Evolutionary conservation across 352 stramenopile species (phyloP).

Genomic region (Phytophthora colocasiae): DNA sequence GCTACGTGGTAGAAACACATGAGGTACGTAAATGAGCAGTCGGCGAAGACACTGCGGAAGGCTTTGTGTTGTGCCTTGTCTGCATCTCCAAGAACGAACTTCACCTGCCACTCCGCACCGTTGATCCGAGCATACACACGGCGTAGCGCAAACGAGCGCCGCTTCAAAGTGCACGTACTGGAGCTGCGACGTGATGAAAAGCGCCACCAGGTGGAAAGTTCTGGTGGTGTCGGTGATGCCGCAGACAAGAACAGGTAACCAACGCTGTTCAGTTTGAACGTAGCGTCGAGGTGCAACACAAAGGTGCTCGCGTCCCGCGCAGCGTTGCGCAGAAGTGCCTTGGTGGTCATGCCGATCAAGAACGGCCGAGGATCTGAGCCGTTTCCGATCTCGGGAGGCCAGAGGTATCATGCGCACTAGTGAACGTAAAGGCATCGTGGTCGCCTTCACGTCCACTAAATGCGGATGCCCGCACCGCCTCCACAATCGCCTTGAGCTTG

Average conservation of each 20-base stretch:
- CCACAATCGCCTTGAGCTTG: neutral
- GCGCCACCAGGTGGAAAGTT: neutral
- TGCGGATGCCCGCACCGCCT: neutral
- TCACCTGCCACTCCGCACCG: neutral
- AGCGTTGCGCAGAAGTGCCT: too few relatives aligned
- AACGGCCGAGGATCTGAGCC: neutral
- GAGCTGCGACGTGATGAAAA: slow-evolving; percentile 10
- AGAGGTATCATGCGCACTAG: neutral
- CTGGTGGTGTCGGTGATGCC: neutral
- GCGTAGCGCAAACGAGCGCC: neutral
- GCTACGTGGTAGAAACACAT: too few relatives aligned
- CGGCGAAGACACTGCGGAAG: neutral
- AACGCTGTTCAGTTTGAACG: slow-evolving; percentile 9
- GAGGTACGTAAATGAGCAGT: too few relatives aligned
- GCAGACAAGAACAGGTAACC: slow-evolving; percentile 7
- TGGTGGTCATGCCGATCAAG: too few relatives aligned
- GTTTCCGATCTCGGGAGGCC: neutral
- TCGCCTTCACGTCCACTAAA: slow-evolving; percentile 19
- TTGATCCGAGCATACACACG: neutral
- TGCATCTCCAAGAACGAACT: slow-evolving; percentile 5
- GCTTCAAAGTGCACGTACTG: neutral
- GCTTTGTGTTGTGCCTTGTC: slow-evolving; percentile 10
- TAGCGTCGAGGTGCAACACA: slow-evolving; percentile 1
- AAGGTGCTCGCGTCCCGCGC: neutral
- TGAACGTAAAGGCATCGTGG: slow-evolving; percentile 1